These are phyloP conservation scores for Citrullus mucosospermus DNA, from an alignment of 306 rosid species.

Conservation along the genomic window DNA sequence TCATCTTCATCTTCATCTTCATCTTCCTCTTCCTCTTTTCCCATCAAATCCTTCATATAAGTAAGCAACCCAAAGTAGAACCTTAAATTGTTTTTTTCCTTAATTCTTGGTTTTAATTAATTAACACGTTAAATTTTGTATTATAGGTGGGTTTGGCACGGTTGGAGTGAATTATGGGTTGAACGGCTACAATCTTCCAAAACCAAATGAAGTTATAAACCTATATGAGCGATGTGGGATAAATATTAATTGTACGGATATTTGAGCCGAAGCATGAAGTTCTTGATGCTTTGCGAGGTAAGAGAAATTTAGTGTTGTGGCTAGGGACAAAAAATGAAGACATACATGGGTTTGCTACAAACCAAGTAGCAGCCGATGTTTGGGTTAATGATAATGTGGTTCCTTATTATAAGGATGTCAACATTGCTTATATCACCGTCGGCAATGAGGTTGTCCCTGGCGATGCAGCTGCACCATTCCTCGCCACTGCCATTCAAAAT, in stretches of 20 bases:
- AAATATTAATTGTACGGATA: background rate
- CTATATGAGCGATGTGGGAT: background rate
- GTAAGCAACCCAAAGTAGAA: background rate
- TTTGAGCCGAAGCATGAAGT: slow-evolving; percentile 4
- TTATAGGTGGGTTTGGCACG: background rate
- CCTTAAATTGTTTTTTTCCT: no score
- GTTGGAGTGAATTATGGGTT: slow-evolving; percentile 11
- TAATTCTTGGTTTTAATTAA: no score
- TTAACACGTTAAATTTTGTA: background rate
- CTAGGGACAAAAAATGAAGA: slow-evolving; percentile 5
- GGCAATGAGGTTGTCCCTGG: slow-evolving; percentile 23
- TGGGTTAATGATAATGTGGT: slow-evolving; percentile 21
- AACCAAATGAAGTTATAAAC: background rate
- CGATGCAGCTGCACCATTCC: background rate
- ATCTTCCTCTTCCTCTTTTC: background rate
- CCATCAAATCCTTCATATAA: background rate
- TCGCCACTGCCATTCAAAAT: background rate
- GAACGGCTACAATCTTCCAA: slow-evolving; percentile 11
- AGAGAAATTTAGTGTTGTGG: background rate
- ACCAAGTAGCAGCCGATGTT: background rate
- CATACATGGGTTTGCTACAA: background rate
- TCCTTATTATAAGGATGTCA: background rate
- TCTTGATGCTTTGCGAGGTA: background rate
- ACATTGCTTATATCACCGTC: slow-evolving; percentile 7
- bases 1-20: background rate